Conservation (phyloP, 768 basidiomycete species). For the Filobasidium wieringae region DNA sequence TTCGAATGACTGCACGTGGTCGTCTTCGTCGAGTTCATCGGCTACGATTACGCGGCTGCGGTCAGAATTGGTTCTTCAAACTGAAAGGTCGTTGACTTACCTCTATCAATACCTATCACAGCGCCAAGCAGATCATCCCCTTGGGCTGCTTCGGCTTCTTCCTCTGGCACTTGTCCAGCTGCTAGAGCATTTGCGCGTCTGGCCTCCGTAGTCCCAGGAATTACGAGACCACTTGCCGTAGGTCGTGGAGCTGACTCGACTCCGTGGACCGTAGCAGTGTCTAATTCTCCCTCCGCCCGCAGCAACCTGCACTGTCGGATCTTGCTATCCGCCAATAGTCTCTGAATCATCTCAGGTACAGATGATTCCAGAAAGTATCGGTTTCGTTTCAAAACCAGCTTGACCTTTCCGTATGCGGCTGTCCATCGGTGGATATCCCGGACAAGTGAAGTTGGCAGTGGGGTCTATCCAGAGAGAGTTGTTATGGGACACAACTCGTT, state of each 20-base stretch:
- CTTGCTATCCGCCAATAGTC: conserved; percentile 69
- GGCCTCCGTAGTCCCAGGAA: conserved; percentile 67
- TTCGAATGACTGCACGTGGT: conserved; percentile 92
- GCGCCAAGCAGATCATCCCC: conserved; percentile 83
- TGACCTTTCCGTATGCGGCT: conserved; percentile 93
- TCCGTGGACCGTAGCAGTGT: conserved; percentile 57
- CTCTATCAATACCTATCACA: conserved; percentile 85
- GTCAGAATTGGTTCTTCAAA: too few species aligned
- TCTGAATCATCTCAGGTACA: conserved; percentile 82
- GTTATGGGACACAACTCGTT: conserved; percentile 58
- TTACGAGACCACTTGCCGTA: conserved; percentile 65
- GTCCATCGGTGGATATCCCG: conserved; percentile 86
- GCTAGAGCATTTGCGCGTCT: conserved; percentile 26
- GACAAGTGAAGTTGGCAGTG: conserved; percentile 75
- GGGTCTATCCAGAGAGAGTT: conserved; percentile 59
- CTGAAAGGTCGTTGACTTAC: conserved; percentile 43
- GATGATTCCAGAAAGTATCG: conserved; percentile 93
- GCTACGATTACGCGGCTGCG: too few species aligned
- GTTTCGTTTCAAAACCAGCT: conserved; percentile 94
- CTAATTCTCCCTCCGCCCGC: conserved; percentile 60
- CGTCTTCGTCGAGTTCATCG: conserved; percentile 87
- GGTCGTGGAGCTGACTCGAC: conserved; percentile 70
- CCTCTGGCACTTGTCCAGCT: conserved; percentile 42
- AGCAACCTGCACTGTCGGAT: conserved; percentile 40
- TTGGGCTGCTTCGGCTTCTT: conserved; percentile 21